A percentile compares a stretch with the other conserved stretches of the same genome.
Conservation (phyloP, 2,329 filamentous ascomycete genomes). For the Hymenoscyphus occultus region DNA sequence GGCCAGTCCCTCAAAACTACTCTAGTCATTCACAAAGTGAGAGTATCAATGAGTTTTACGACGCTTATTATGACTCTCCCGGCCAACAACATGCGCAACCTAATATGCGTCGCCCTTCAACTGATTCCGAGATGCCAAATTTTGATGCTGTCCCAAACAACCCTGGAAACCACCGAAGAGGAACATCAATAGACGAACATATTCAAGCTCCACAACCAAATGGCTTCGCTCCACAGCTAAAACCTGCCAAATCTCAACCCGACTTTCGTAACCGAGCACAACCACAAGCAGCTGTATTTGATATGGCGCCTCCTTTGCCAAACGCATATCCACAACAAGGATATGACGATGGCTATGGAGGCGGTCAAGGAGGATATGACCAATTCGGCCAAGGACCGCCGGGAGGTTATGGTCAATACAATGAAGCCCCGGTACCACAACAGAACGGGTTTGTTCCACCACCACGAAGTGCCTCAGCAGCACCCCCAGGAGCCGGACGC, state of each 20-base stretch:
- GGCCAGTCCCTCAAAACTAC: slow-evolving; percentile 27
- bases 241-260: slow-evolving; percentile 64
- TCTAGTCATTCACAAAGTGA: slow-evolving; percentile 39
- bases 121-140: slow-evolving; percentile 33
- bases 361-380: slow-evolving; percentile 16
- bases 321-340: slow-evolving; percentile 33
- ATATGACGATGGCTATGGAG: slow-evolving; percentile 31
- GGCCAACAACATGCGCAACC: slow-evolving; percentile 13
- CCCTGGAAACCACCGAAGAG: slow-evolving; percentile 24
- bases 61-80: slow-evolving; percentile 49
- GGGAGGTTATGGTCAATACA: slow-evolving; percentile 14
- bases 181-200: slow-evolving; percentile 33
- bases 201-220: slow-evolving; percentile 37
- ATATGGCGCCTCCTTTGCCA: slow-evolving; percentile 64
- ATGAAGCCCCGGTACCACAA: slow-evolving; percentile 13
- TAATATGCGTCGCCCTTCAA: slow-evolving; percentile 24
- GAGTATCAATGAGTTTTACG: slow-evolving; percentile 51
- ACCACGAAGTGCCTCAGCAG: slow-evolving; percentile 31
- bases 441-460: slow-evolving; percentile 30
- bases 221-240: slow-evolving; percentile 43
- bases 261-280: slow-evolving; percentile 51
- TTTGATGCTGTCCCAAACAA: slow-evolving; percentile 27
- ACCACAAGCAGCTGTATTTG: slow-evolving; percentile 67
- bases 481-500: slow-evolving; percentile 20
- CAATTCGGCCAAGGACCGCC: slow-evolving; percentile 15